Conservation (phyloP, 345 rosid species). For the Euphorbia tirucalli region DNA sequence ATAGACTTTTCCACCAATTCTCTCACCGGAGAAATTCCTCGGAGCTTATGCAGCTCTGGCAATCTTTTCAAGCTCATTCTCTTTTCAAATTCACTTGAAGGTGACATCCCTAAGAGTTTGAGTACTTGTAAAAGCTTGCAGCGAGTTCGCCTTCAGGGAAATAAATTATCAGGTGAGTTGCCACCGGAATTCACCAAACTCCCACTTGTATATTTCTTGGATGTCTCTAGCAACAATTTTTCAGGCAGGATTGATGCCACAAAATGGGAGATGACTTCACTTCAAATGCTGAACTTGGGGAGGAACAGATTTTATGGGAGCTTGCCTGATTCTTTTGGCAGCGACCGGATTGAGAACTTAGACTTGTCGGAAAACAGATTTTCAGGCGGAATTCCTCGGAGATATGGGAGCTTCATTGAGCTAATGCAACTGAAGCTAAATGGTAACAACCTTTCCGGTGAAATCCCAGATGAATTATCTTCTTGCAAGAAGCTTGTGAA, state of each 20-base stretch:
- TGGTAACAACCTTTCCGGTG: slow-evolving; percentile 55
- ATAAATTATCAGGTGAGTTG: slow-evolving; percentile 54
- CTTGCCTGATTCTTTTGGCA: slow-evolving; percentile 57
- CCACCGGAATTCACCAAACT: slow-evolving; percentile 49
- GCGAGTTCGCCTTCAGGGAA: slow-evolving; percentile 75
- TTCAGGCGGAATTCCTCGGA: slow-evolving; percentile 51
- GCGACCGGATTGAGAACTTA: slow-evolving; percentile 56
- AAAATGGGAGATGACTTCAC: slow-evolving; percentile 69
- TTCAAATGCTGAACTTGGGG: slow-evolving; percentile 71
- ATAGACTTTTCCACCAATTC: slow-evolving; percentile 82
- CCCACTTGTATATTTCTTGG: slow-evolving; percentile 69
- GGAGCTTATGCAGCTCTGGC: slow-evolving; percentile 60
- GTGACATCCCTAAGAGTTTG: slow-evolving; percentile 51
- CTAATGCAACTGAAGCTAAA: slow-evolving; percentile 60
- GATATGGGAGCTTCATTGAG: slow-evolving; percentile 43
- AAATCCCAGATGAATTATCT: slow-evolving; percentile 64
- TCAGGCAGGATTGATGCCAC: slow-evolving; percentile 45
- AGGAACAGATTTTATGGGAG: slow-evolving; percentile 55
- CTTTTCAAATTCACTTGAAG: slow-evolving; percentile 67
- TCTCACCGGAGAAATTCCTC: slow-evolving; percentile 69
- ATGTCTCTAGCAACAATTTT: slow-evolving; percentile 66
- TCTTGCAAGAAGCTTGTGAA: slow-evolving; percentile 68
- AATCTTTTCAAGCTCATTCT: slow-evolving; percentile 75
- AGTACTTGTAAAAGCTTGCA: slow-evolving; percentile 56
- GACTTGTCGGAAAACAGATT: slow-evolving; percentile 60